phyloP scores from a whole-genome alignment of 352 stramenopile genomes.

The Phytophthora megakarya region DNA sequence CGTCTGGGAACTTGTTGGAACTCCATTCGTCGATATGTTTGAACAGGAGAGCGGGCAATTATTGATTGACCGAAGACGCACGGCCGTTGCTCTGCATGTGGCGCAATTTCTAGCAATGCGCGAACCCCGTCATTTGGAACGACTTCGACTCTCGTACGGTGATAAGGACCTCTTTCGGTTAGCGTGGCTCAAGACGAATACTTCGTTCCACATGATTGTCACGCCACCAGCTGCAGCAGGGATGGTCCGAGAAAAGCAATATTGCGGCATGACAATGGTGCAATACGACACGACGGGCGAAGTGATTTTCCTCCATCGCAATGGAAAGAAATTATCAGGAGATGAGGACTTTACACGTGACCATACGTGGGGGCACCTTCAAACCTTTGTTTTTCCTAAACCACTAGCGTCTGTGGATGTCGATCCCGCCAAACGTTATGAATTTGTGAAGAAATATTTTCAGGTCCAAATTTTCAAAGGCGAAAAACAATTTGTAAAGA shows the following conservation, averaged over 20 bases:
- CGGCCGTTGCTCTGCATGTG: slow-evolving; percentile 19
- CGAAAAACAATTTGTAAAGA: slow-evolving; percentile 30
- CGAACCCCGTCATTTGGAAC: slow-evolving; percentile 37
- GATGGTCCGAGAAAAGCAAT: slow-evolving; percentile 36
- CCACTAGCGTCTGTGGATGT: slow-evolving; percentile 23
- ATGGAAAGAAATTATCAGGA: slow-evolving; percentile 47
- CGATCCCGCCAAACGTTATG: slow-evolving; percentile 22
- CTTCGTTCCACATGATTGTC: slow-evolving; percentile 51
- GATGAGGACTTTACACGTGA: slow-evolving; percentile 32
- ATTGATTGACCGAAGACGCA: slow-evolving; percentile 52
- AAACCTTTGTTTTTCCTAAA: slow-evolving; percentile 32
- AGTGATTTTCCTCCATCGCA: slow-evolving; percentile 57
- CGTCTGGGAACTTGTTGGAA: slow-evolving; percentile 76
- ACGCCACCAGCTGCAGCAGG: slow-evolving; percentile 44
- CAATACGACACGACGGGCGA: slow-evolving; percentile 33
- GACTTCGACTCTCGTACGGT: slow-evolving; percentile 44
- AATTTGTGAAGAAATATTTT: slow-evolving; percentile 28
- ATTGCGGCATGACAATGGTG: slow-evolving; percentile 57
- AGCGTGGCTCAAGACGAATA: slow-evolving; percentile 57
- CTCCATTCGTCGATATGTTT: slow-evolving; percentile 84
- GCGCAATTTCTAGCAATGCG: slow-evolving; percentile 50
- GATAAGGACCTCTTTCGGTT: slow-evolving; percentile 67
- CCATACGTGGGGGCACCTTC: slow-evolving; percentile 35
- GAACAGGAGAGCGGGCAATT: slow-evolving; percentile 83
- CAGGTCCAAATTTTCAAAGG: slow-evolving; percentile 32